Conservation (phyloP, 2,329 filamentous ascomycete genomes). For the Aspergillus pseudoviridinutans region DNA sequence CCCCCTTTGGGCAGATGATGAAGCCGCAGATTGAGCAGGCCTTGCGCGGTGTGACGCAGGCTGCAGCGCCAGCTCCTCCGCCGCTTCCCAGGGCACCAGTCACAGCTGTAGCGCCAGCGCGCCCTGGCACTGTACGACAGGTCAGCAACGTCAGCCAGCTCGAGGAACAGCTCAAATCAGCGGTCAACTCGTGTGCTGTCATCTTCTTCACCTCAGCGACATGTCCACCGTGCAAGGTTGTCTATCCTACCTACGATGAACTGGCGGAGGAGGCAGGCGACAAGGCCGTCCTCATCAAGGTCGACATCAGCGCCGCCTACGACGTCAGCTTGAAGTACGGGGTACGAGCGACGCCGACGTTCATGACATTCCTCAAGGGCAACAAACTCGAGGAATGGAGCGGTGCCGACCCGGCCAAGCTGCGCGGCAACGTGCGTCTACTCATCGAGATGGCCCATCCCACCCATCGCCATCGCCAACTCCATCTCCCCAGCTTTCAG, state of each 20-base stretch:
- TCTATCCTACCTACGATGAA: conserved; percentile 78
- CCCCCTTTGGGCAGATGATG: conserved; percentile 84
- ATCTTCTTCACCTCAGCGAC: conserved; percentile 91
- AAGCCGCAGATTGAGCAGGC: conserved; percentile 68
- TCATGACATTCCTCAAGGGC: conserved; percentile 77
- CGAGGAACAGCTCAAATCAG: conserved; percentile 56
- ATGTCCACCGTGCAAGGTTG: conserved; percentile 76
- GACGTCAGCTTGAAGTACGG: conserved; percentile 62
- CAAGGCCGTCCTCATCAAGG: conserved; percentile 71
- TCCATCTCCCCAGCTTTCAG: conserved; percentile 68
- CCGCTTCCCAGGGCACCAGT: conserved; percentile 15
- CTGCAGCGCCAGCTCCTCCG: conserved; percentile 38
- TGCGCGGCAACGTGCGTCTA: conserved; percentile 69
- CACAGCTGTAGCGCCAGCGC: conserved; percentile 11
- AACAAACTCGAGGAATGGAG: conserved; percentile 75
- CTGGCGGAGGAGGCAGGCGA: conserved; percentile 69
- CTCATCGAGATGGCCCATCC: conserved; percentile 72
- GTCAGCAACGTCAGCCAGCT: conserved; percentile 59
- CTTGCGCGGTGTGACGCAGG: conserved; percentile 61
- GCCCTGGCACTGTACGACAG: conserved; percentile 54
- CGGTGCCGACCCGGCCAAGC: conserved; percentile 65
- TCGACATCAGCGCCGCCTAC: conserved; percentile 68
- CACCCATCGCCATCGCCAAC: conserved; percentile 67
- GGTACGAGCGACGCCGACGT: conserved; percentile 78
- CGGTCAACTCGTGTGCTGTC: conserved; percentile 66